These are phyloP conservation scores for Backusella sp. DNA, from an alignment of 192 early-diverging fungal genomes.

Conservation along the genomic window DNA sequence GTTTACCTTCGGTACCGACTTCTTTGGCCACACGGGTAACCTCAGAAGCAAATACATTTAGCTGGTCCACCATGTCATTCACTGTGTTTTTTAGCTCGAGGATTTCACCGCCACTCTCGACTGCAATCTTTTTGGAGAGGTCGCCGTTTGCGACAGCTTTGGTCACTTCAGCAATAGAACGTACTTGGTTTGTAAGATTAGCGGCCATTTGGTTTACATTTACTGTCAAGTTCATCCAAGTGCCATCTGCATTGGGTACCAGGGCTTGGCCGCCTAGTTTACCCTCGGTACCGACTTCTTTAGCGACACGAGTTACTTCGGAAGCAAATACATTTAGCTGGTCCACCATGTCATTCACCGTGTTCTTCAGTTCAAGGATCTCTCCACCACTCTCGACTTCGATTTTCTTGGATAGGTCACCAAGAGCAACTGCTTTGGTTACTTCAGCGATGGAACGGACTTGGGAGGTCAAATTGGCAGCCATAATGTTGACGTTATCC, in stretches of 20 bases:
- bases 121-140: constrained; percentile 46
- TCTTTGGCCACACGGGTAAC: constrained; percentile 56
- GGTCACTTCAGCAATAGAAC: constrained; percentile 53
- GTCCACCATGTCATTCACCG: constrained; percentile 63
- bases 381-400: constrained; percentile 53
- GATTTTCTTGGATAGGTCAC: constrained; percentile 51
- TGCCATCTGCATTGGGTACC: constrained; percentile 44
- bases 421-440: constrained; percentile 58
- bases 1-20: constrained; percentile 71
- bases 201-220: constrained; percentile 62
- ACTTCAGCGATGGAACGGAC: constrained; percentile 82
- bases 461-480: constrained; percentile 69
- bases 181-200: constrained; percentile 56
- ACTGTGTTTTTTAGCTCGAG: constrained; percentile 48
- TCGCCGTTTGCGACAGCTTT: constrained; percentile 55
- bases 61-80: constrained; percentile 55
- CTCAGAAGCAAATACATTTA: constrained; percentile 45
- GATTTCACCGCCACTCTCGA: constrained; percentile 52
- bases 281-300: constrained; percentile 68
- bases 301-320: constrained; percentile 62
- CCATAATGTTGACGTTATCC: constrained; percentile 71
- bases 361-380: constrained; percentile 56
- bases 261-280: constrained; percentile 72
- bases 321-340: constrained; percentile 58
- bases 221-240: constrained; percentile 59